These are phyloP conservation scores for Nadsonia commutata DNA, from an alignment of 1,139 yeast genomes.

Conservation along the genomic window DNA sequence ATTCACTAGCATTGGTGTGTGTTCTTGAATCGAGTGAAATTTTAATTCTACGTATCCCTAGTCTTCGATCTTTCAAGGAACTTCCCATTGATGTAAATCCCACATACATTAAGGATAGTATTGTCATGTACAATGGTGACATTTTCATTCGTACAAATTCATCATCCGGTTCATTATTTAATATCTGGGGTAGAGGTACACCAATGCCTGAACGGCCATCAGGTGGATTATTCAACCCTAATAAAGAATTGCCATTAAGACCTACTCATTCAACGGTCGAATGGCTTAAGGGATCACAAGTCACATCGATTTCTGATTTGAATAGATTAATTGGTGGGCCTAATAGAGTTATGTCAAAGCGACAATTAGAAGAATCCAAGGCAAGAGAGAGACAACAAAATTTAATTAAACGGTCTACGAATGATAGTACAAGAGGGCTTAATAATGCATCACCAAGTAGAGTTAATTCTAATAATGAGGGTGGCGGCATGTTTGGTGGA, in stretches of 20 bases:
- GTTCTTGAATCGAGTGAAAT: slow-evolving; percentile 29
- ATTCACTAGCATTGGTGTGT: slow-evolving; percentile 29
- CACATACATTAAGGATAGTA: slow-evolving; percentile 27
- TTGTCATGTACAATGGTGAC: slow-evolving; percentile 60
- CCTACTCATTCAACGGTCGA: slow-evolving; percentile 71
- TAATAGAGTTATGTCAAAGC: slow-evolving; percentile 23
- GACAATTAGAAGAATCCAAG: slow-evolving; percentile 16
- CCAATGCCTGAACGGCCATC: too few species aligned
- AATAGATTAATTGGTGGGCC: slow-evolving; percentile 28
- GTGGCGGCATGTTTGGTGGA: slow-evolving; percentile 12
- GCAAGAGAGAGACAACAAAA: slow-evolving; percentile 11
- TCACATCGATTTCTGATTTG: slow-evolving; percentile 42
- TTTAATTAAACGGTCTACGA: neutral
- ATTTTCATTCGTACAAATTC: slow-evolving; percentile 43
- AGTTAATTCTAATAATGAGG: slow-evolving; percentile 25
- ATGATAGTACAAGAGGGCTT: slow-evolving; percentile 6
- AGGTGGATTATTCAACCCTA: slow-evolving; percentile 28
- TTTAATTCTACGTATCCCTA: slow-evolving; percentile 36
- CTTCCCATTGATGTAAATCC: slow-evolving; percentile 31
- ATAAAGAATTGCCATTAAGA: slow-evolving; percentile 48
- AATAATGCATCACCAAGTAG: slow-evolving; percentile 20
- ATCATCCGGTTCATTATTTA: slow-evolving; percentile 41
- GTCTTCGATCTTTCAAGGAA: slow-evolving; percentile 27
- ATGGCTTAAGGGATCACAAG: slow-evolving; percentile 73
- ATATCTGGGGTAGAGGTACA: slow-evolving; percentile 29